Percentiles rank a stretch among this genome's conserved stretches.
Evolutionary conservation across 2,329 filamentous ascomycete genomes (phyloP).

Genomic region (Bertia moriformis): DNA sequence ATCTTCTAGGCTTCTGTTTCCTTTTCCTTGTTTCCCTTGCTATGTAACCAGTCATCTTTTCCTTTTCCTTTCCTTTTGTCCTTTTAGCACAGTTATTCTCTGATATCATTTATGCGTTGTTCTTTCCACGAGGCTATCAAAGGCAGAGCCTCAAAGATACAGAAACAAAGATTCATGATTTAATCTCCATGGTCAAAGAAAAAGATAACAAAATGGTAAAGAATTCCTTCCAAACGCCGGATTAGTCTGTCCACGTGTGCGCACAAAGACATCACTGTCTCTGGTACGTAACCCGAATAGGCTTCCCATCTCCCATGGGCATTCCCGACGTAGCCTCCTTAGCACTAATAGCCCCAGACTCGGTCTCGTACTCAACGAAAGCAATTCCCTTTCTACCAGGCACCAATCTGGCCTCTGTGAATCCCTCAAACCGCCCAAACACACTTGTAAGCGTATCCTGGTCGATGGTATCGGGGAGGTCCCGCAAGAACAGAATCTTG

Average conservation of each 20-base stretch:
- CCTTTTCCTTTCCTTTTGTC: background rate
- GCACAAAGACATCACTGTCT: constrained; percentile 46
- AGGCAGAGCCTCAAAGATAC: too few species aligned
- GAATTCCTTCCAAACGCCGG: background rate
- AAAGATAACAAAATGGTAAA: background rate
- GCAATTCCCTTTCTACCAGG: constrained; percentile 78
- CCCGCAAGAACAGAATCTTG: constrained; percentile 89
- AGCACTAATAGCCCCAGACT: constrained; percentile 76
- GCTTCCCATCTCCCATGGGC: constrained; percentile 59
- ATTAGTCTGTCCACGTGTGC: background rate
- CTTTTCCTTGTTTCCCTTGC: constrained; percentile 5
- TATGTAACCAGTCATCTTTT: background rate
- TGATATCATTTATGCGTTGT: too few species aligned
- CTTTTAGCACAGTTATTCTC: too few species aligned
- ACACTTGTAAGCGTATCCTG: constrained; percentile 65
- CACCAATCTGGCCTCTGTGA: constrained; percentile 81
- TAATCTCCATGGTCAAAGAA: background rate
- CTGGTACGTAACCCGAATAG: constrained; percentile 93
- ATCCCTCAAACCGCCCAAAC: constrained; percentile 82
- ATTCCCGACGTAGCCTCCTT: constrained; percentile 88
- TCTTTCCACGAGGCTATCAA: background rate
- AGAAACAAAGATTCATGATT: constrained; percentile 1
- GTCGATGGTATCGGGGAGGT: constrained; percentile 75
- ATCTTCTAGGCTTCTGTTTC: constrained; percentile 67
- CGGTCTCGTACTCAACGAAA: constrained; percentile 90